phyloP scores from a whole-genome alignment of 73 alveolate genomes.

The Stentor coeruleus region DNA sequence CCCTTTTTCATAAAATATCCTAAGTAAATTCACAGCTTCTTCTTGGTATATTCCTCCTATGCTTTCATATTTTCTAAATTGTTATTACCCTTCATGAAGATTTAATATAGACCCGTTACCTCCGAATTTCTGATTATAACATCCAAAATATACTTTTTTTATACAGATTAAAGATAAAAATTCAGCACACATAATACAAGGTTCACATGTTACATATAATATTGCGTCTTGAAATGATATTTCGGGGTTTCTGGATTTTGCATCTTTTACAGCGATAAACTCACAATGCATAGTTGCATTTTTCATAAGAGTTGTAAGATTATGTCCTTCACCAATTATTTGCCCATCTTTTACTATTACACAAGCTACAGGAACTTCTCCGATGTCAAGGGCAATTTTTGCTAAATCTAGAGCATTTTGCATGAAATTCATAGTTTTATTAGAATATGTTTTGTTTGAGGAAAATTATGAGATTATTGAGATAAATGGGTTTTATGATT shows the following conservation, averaged over 20 bases:
- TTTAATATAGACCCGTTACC: conserved; percentile 90
- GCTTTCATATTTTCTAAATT: conserved; percentile 47
- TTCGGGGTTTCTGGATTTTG: conserved; percentile 28
- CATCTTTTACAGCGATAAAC: conserved; percentile 53
- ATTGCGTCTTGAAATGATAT: conserved; percentile 50
- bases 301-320: conserved; percentile 74
- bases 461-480: too few relatives aligned
- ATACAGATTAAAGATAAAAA: conserved; percentile 67
- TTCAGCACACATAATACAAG: conserved; percentile 95
- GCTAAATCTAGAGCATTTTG: conserved; percentile 41
- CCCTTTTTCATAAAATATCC: conserved; percentile 84
- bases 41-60: conserved; percentile 69
- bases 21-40: conserved; percentile 68
- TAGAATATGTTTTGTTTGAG: too few relatives aligned
- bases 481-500: too few relatives aligned
- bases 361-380: conserved; percentile 97
- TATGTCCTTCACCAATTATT: conserved; percentile 73
- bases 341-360: conserved; percentile 61
- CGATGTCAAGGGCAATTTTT: conserved; percentile 44
- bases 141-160: conserved; percentile 74
- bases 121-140: conserved; percentile 92
- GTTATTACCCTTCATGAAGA: conserved; percentile 53
- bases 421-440: conserved; percentile 36
- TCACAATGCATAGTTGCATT: conserved; percentile 94
- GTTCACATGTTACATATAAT: conserved; percentile 90